Evolutionary conservation across 2,329 filamentous ascomycete genomes (phyloP).

Genomic region (Epichloe sp.): DNA sequence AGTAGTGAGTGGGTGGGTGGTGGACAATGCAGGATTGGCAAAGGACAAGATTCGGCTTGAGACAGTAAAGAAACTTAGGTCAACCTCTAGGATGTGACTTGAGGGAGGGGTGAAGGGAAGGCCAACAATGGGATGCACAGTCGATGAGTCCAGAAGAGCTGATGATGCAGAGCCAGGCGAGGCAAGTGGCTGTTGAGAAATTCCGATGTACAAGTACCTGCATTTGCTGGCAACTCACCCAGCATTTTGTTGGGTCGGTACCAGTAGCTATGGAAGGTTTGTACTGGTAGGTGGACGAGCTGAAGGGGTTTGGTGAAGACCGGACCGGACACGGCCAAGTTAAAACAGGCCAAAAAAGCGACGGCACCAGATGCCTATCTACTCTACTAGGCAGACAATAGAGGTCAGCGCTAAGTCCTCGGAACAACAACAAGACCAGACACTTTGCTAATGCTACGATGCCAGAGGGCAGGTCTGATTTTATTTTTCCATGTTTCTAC

Average conservation of each 20-base stretch:
- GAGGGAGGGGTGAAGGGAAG: neutral
- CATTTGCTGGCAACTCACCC: no score
- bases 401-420: no score
- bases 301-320: neutral
- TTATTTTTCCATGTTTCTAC: no score
- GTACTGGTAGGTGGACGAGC: neutral
- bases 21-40: neutral
- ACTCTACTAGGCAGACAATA: no score
- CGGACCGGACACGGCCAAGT: neutral
- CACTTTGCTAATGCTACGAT: no score
- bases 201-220: neutral
- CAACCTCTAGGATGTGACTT: neutral
- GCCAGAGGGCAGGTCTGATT: no score
- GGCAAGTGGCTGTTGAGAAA: neutral
- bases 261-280: neutral
- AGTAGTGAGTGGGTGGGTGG: neutral
- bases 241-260: neutral
- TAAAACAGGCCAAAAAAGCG: neutral
- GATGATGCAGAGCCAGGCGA: conserved; percentile 1
- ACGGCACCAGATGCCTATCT: no score
- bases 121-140: neutral
- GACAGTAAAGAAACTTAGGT: neutral
- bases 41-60: neutral
- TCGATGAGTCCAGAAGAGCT: neutral
- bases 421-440: no score